Conservation (phyloP, 2,329 filamentous ascomycete genomes). For the Botryotinia convoluta region DNA sequence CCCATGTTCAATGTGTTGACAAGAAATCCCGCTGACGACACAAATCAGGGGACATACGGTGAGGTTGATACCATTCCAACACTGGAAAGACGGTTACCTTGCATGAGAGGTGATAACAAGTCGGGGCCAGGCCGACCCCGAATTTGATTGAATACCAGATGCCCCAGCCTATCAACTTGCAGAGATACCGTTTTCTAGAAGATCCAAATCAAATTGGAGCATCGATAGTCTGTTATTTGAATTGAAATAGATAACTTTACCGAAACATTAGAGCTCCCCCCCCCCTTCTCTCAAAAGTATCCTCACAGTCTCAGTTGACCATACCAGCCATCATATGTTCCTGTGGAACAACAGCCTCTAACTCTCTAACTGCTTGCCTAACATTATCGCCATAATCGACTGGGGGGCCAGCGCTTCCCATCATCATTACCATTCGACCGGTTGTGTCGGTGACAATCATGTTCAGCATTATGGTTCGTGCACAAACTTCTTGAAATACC, state of each 20-base stretch:
- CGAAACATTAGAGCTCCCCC: background rate
- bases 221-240: background rate
- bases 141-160: background rate
- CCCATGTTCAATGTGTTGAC: background rate
- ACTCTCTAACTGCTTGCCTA: constrained; percentile 26
- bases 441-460: constrained; percentile 30
- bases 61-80: background rate
- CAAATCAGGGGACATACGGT: too few relatives aligned
- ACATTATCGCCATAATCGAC: constrained; percentile 26
- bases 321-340: constrained; percentile 17
- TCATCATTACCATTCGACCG: constrained; percentile 27
- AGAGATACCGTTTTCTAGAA: background rate
- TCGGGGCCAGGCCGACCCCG: background rate
- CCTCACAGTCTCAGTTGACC: background rate
- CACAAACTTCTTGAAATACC: constrained; percentile 29
- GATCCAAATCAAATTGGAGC: background rate
- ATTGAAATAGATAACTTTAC: background rate
- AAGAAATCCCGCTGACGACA: background rate
- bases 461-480: constrained; percentile 28
- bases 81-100: background rate
- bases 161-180: background rate
- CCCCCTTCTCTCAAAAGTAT: too few relatives aligned
- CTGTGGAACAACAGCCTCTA: constrained; percentile 23
- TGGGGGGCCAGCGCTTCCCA: constrained; percentile 20
- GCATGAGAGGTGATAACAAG: background rate